A percentile compares a stretch with the other conserved stretches of the same genome.
Evolutionary conservation across 2,329 filamentous ascomycete genomes (phyloP).

Genomic region (Aschersonia sp.): DNA sequence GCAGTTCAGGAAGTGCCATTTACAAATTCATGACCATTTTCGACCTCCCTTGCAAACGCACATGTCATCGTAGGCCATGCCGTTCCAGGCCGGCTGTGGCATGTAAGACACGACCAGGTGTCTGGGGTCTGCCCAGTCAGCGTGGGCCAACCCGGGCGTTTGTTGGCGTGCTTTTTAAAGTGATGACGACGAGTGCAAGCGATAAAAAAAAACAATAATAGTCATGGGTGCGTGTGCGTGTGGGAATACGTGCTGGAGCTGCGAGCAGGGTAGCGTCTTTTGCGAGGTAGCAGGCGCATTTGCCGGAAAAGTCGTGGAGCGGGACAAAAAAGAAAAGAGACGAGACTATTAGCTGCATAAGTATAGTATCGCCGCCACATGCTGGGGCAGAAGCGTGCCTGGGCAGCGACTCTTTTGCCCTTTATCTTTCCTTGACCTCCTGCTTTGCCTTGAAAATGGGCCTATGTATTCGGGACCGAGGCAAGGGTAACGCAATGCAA

Average conservation of each 20-base stretch:
- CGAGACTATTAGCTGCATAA: neutral
- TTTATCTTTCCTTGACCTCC: neutral
- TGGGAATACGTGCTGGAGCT: too few species aligned
- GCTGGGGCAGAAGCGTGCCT: neutral
- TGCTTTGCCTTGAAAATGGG: neutral
- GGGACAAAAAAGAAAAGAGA: neutral
- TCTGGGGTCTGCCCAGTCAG: slow-evolving; percentile 1
- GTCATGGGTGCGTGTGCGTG: too few species aligned
- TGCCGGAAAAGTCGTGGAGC: neutral
- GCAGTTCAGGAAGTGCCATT: neutral
- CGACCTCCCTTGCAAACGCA: neutral
- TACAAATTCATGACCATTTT: neutral
- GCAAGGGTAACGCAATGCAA: too few species aligned
- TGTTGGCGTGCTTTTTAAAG: neutral
- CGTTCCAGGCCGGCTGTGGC: slow-evolving; percentile 1
- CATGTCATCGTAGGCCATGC: neutral
- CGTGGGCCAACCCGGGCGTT: neutral
- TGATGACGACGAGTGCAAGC: neutral
- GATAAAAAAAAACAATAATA: too few species aligned
- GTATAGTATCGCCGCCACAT: neutral
- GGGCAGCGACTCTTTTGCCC: neutral
- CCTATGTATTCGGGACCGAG: too few species aligned
- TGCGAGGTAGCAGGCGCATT: neutral
- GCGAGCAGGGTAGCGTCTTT: neutral
- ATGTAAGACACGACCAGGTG: slow-evolving; percentile 4